Evolutionary conservation across 1,139 yeast genomes (phyloP).

Genomic region (Pichia sp.): DNA sequence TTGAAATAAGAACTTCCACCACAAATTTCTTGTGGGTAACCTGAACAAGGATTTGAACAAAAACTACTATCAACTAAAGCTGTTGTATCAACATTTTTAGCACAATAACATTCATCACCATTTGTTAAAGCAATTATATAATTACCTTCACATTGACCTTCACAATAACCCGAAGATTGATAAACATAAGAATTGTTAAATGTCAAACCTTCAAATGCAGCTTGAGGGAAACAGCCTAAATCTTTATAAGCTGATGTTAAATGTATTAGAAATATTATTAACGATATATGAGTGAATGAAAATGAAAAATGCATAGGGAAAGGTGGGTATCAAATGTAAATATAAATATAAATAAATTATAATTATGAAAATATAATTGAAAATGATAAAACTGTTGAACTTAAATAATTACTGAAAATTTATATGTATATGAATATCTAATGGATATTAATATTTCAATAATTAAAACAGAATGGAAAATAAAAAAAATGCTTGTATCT

Average conservation of each 20-base stretch:
- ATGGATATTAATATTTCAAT: too few species aligned
- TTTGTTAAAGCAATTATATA: conserved; percentile 47
- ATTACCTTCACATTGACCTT: conserved; percentile 38
- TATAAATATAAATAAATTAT: too few species aligned
- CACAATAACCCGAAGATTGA: conserved; percentile 51
- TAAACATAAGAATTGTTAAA: conserved; percentile 31
- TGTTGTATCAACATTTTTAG: conserved; percentile 37
- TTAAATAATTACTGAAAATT: too few species aligned
- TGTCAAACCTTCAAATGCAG: conserved; percentile 19
- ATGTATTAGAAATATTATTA: background rate
- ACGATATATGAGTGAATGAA: background rate
- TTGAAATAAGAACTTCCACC: conserved; percentile 53
- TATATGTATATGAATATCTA: too few species aligned
- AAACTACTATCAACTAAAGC: conserved; percentile 32
- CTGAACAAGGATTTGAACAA: conserved; percentile 49
- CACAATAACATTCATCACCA: conserved; percentile 61
- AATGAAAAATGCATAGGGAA: background rate
- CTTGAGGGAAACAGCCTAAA: conserved; percentile 24
- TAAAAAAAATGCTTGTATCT: too few species aligned
- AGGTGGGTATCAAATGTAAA: too few species aligned
- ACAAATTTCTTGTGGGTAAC: conserved; percentile 52
- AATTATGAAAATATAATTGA: too few species aligned
- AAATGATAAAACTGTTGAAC: too few species aligned
- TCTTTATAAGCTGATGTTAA: conserved; percentile 4
- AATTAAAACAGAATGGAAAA: too few species aligned